Evolutionary conservation across 2,329 filamentous ascomycete species (phyloP), one percentile per base, ranked within the genome.

Genomic region (Penicillium sp.): DNA sequence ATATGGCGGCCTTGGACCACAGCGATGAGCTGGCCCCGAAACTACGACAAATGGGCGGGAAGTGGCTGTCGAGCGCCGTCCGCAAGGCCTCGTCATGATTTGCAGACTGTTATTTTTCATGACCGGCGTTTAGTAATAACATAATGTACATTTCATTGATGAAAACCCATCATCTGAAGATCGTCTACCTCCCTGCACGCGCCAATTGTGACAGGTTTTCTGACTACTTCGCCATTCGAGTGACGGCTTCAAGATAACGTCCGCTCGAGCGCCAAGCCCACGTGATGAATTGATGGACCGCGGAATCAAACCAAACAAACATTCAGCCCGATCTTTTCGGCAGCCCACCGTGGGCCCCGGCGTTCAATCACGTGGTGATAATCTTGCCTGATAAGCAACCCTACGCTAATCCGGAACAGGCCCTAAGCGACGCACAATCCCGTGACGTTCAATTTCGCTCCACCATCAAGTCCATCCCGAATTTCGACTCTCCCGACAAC

Each of bases 11-110:
- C 26, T 73, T 97, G 51, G 82, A 90, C 64, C 68, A 74, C 27
- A 76, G 78, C 29, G 83, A 84, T 54, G 79, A 80, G 48, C 74
- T 97, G 52, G 78, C 82, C 6, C 78, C 80, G 47, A 93, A 83
- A 66, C 78, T 97, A 53, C 82, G 81, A 66, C 77, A 78, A 26
- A 76, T 95, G 65, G 90, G 83, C 27, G 86, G 85, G 25, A 88
- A 85, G 65, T 78, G 82, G 51, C 66, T 85, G 28, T 64, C 66
- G 51, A 66, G 73, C 32, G 63, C 68, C 25, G 60, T 51, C 34
- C 58, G 29, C 24, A 45, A 45, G 35, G 25, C 26, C 12, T 28
- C 43, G 11, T 26, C 43, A 12, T 35, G 38, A 45, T 33, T 27
- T 25, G 43, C 9, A 24, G n/a, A 32, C 18, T 29, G 18, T 18